These are phyloP conservation scores for Nothophytophthora sp. DNA, from an alignment of 352 stramenopile species.

Conservation along the genomic window DNA sequence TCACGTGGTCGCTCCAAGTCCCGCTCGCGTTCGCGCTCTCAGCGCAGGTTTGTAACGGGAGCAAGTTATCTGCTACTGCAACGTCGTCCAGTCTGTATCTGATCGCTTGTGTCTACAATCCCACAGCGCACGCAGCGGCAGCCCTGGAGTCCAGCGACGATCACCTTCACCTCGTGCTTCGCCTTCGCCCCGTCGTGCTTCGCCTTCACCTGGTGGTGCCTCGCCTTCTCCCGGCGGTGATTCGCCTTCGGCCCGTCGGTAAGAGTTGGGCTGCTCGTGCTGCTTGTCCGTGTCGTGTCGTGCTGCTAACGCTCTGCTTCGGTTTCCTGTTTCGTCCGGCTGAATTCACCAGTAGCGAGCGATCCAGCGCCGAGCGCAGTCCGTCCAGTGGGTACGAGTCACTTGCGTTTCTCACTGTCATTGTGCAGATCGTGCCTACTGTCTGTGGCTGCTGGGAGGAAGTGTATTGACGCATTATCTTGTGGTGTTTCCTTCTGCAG, in stretches of 20 bases:
- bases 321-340: not conserved
- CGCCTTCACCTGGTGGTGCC: constrained; percentile 18
- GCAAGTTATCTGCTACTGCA: not conserved
- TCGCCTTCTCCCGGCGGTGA: constrained; percentile 12
- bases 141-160: constrained; percentile 12
- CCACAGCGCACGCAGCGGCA: constrained; percentile 28
- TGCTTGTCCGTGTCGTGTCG: not conserved
- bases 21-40: constrained; percentile 20
- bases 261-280: constrained; percentile 1
- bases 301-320: not conserved
- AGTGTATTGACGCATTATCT: too few species aligned
- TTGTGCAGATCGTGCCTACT: too few species aligned
- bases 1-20: constrained; percentile 26
- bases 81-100: too few species aligned
- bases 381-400: constrained; percentile 20
- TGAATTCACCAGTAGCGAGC: constrained; percentile 4
- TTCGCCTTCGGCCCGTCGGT: constrained; percentile 24
- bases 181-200: constrained; percentile 15
- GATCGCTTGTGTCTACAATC: too few species aligned
- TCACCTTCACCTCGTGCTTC: constrained; percentile 14
- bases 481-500: too few species aligned
- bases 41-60: constrained; percentile 9
- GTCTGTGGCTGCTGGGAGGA: too few species aligned
- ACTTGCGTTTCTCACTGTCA: too few species aligned
- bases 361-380: constrained; percentile 13